phyloP scores from a whole-genome alignment of 2,329 filamentous ascomycete genomes.

The Ilyonectria destructans region DNA sequence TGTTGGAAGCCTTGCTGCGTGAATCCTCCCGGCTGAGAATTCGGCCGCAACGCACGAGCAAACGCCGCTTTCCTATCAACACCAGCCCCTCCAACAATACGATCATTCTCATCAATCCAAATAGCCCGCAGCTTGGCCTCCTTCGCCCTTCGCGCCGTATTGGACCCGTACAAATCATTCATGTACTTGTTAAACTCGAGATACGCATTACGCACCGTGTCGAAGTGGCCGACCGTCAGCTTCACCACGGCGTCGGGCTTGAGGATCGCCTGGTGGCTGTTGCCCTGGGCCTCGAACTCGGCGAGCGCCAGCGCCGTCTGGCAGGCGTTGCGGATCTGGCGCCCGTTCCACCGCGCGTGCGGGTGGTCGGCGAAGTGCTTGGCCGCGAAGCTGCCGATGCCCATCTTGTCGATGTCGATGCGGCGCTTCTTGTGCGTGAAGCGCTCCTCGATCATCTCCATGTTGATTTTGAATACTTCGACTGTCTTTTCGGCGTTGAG shows the following conservation, averaged over 20 bases:
- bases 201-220: conserved; percentile 41
- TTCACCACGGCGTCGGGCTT: conserved; percentile 33
- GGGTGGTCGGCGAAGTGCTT: neutral
- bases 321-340: conserved; percentile 42
- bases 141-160: conserved; percentile 8
- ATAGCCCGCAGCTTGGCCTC: conserved; percentile 14
- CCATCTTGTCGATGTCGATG: conserved; percentile 28
- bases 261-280: conserved; percentile 9
- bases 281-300: conserved; percentile 24
- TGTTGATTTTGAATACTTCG: conserved; percentile 33
- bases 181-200: conserved; percentile 43
- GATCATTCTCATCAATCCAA: conserved; percentile 5
- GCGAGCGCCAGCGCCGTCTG: conserved; percentile 30
- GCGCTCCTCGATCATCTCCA: conserved; percentile 41
- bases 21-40: neutral
- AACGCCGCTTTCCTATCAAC: neutral
- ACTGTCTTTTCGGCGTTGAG: conserved; percentile 11
- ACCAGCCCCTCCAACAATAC: neutral
- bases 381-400: neutral
- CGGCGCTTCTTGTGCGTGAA: neutral
- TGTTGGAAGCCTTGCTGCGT: neutral
- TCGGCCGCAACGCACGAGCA: neutral
- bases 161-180: conserved; percentile 6
- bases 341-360: conserved; percentile 53
- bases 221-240: conserved; percentile 36